phyloP scores from a whole-genome alignment of 2,329 filamentous ascomycete species.

The Endocalyx cinctus region DNA sequence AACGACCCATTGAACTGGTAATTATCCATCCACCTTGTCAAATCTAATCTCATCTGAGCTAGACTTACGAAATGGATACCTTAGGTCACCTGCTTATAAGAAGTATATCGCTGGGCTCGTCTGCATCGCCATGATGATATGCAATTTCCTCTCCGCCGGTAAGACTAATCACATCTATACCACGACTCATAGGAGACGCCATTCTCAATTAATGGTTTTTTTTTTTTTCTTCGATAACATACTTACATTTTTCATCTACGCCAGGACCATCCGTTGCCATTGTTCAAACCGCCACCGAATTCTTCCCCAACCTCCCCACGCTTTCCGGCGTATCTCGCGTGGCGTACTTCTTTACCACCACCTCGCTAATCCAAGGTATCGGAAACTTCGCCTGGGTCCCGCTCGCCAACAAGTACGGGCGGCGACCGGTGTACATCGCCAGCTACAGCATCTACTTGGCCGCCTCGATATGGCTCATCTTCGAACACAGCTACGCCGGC shows the following conservation, averaged over 20 bases:
- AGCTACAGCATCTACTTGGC: slow-evolving; percentile 40
- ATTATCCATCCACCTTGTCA: background rate
- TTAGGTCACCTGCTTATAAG: slow-evolving; percentile 42
- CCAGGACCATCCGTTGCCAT: slow-evolving; percentile 46
- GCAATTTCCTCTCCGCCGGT: slow-evolving; percentile 53
- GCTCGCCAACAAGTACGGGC: slow-evolving; percentile 40
- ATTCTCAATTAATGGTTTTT: no score
- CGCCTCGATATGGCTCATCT: slow-evolving; percentile 37
- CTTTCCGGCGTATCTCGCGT: slow-evolving; percentile 34
- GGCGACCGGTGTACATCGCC: slow-evolving; percentile 36
- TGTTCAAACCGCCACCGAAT: slow-evolving; percentile 39
- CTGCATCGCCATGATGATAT: slow-evolving; percentile 50
- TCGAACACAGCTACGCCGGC: slow-evolving; percentile 34
- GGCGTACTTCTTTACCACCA: slow-evolving; percentile 50
- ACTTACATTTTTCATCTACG: background rate
- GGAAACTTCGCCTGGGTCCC: slow-evolving; percentile 45
- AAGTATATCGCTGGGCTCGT: slow-evolving; percentile 46
- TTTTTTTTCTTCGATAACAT: slow-evolving; percentile 1
- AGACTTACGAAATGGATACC: no score
- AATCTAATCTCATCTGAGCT: no score
- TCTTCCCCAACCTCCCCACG: slow-evolving; percentile 35
- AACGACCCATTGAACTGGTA: slow-evolving; percentile 34
- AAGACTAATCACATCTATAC: no score
- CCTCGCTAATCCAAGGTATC: slow-evolving; percentile 44
- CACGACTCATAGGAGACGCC: no score